These are phyloP conservation scores for Pleurotus djamor DNA, from an alignment of 768 basidiomycete species.

Conservation along the genomic window DNA sequence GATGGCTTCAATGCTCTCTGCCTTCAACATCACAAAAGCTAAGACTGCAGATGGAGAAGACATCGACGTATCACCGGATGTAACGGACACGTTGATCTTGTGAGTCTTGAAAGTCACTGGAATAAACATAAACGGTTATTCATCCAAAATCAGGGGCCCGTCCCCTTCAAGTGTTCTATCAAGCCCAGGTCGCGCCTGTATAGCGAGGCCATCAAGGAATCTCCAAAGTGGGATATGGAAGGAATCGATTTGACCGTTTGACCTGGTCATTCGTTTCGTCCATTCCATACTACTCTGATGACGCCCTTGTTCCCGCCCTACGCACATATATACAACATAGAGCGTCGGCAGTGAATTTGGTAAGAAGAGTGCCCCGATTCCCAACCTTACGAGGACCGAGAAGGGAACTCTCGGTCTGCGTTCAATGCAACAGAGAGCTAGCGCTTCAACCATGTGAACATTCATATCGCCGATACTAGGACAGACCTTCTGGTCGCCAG, in stretches of 20 bases:
- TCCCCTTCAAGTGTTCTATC: background rate
- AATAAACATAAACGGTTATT: background rate
- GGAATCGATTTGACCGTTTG: background rate
- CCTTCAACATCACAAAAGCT: conserved; percentile 26
- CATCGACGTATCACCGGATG: conserved; percentile 1
- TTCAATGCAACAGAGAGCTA: too few relatives aligned
- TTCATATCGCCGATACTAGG: too few relatives aligned
- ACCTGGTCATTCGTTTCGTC: background rate
- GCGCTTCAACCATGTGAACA: too few relatives aligned
- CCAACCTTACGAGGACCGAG: too few relatives aligned
- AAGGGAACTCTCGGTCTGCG: too few relatives aligned
- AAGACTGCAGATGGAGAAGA: conserved; percentile 16
- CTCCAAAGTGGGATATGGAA: background rate
- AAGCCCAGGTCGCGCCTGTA: background rate
- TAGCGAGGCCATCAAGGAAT: background rate
- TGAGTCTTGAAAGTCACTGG: background rate
- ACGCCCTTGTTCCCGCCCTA: too few relatives aligned
- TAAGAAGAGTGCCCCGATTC: too few relatives aligned
- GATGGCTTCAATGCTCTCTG: conserved; percentile 27
- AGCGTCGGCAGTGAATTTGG: too few relatives aligned
- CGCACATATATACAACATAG: too few relatives aligned
- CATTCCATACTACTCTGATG: too few relatives aligned
- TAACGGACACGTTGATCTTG: background rate
- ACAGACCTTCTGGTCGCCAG: too few relatives aligned
- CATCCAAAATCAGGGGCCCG: background rate